Conservation (phyloP, 345 rosid genomes). For the Brassica nigra region DNA sequence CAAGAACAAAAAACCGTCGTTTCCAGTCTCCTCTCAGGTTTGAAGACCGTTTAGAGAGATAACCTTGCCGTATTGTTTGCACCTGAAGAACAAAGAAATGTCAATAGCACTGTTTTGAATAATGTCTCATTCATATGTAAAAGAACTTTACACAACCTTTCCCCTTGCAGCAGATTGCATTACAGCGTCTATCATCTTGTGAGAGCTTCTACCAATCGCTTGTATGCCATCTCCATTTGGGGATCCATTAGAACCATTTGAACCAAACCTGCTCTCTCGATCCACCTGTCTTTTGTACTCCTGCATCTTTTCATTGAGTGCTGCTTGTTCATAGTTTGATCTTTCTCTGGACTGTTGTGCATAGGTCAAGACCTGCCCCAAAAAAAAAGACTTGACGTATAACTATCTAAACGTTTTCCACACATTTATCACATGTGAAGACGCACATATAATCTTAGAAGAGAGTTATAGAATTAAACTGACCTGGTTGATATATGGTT, state of each 20-base stretch:
- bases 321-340: constrained; percentile 94
- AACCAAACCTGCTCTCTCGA: constrained; percentile 82
- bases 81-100: constrained; percentile 54
- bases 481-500: constrained; percentile 97
- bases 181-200: constrained; percentile 97
- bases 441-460: constrained; percentile 6
- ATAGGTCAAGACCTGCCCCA: constrained; percentile 82
- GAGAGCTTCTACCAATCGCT: constrained; percentile 94
- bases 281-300: constrained; percentile 95
- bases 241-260: constrained; percentile 88
- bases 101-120: constrained; percentile 1
- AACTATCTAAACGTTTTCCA: background rate
- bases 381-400: constrained; percentile 3
- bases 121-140: constrained; percentile 22
- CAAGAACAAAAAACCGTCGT: constrained; percentile 98
- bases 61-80: constrained; percentile 97
- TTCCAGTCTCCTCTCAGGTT: constrained; percentile 99
- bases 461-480: constrained; percentile 3
- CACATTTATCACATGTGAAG: constrained; percentile 1
- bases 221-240: constrained; percentile 97
- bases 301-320: constrained; percentile 94
- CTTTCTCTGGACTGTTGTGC: constrained; percentile 97
- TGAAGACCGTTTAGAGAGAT: constrained; percentile 95
- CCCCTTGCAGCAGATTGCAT: constrained; percentile 99
- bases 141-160: constrained; percentile 58